Base-by-base conservation (phyloP, 2,329 filamentous ascomycete genomes). In the Fusarium sp. region DNA sequence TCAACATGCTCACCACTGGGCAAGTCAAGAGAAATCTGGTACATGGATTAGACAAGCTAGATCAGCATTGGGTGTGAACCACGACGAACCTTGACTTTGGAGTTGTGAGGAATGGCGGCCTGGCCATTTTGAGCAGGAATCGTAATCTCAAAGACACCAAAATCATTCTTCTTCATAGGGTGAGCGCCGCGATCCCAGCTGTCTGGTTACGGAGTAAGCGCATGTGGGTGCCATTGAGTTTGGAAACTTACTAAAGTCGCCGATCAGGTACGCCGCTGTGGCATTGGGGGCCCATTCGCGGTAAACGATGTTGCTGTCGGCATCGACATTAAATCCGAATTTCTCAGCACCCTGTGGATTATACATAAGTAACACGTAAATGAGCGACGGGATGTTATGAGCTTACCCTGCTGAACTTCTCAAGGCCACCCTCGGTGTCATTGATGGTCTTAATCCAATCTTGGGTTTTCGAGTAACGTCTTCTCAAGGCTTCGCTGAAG, bases 271-370 rank as follows among this genome's bases (percentile, higher is more conserved):
- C 51, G 96, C 96, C 76, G 92, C 86, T 42, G 89, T 84, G 56
- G 94, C 95, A 83, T 94, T 97, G 26, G 96, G 94, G 2, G 96
- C 96, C 96, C 96, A 99, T 86, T 99, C 96, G 73, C 93, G 88
- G 81, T 99, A 99, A 61, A 86, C 85, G 71, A 99, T 93, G 79
- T 94, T 94, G 79, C 93, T 93, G 75, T 97, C 90, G 56, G 88
- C 84, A 77, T 91, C 86, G 64, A 96, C 90, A 72, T 93, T 93
- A 81, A 99, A 89, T 58, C 96, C 96, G 77, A 92, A 97, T 67
- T 86, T 90, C 77, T 98, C 93, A 67, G 89, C 91, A 45, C 96
- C 95, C 93, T 97, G 18, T 12, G 21, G 9, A 39, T 18, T 43
- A 26, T 10, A 12, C 8, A 30, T 70, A 16, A 73, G 65, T 41